Base-by-base conservation (phyloP, 2,329 filamentous ascomycete genomes). In the Cladosporium sp. region DNA sequence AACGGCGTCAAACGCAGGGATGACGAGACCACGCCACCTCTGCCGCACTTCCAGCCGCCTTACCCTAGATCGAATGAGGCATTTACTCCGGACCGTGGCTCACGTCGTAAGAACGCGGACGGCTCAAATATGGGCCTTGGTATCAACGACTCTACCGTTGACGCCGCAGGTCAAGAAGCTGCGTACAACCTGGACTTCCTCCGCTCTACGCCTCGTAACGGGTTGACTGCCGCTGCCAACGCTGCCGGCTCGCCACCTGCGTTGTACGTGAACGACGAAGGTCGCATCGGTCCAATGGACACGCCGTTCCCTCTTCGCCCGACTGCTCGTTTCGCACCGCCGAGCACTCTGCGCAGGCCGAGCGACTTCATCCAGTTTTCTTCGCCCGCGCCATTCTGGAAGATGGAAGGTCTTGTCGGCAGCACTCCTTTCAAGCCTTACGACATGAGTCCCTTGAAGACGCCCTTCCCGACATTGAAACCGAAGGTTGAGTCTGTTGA, bases 341-440 rank as follows among this genome's bases (percentile, higher is more conserved):
- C 88, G 0, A 90, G 86, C 61, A 92, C 88, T 5, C 83, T 86
- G 4, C 86, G 91, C 64, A 78, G 88, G 50, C 89, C 89, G 8
- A 91, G 86, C 63, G 86, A 90, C 62, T 88, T 89, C 66, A 89
- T 92, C 80, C 87, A 88, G 29, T 90, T 89, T 40, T 89, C 85
- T 59, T 90, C 86, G 27, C 89, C 89, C 0, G 89, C 89, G 1
- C 88, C 88, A 0, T 93, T 95, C 68, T 95, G 89, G 89, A 90
- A 88, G 67, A 93, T 88, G 68, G 84, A 86, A 36, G 86, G 90
- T 57, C 80, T 89, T 53, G 80, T 81, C 20, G 88, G 83, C 67
- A 91, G 87, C 2, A 88, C 88, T 1, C 73, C 87, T 7, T 70
- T 70, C 54, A 67, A 67, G 43, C 64, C 66, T n/a, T 67, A 64